Base-by-base conservation (phyloP, 2,329 filamentous ascomycete genomes). In the Penicillium thymicola region DNA sequence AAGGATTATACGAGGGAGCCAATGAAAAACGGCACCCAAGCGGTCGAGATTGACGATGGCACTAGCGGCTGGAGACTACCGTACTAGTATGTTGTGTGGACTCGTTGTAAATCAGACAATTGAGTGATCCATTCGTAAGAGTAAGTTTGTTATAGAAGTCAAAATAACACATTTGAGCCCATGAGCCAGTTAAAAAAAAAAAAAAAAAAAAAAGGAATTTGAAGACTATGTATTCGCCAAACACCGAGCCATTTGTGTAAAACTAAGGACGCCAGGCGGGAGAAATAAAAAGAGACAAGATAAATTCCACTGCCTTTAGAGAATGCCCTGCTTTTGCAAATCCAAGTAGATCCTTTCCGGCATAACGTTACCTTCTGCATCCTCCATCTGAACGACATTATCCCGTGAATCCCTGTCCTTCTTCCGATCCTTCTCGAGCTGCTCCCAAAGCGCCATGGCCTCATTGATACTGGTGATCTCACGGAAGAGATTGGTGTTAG, bases 331-430 rank as follows among this genome's bases (percentile, higher is more conserved):
- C 78, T 95, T 96, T 75, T 91, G 89, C 75, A 97, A 77, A 81
- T 99, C 94, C 64, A 92, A 87, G 74, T 97, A 99, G 53, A 99
- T 93, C 81, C 96, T 96, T 78, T 97, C 92, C 0, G 95, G 94
- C 94, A 99, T 99, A 55, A 99, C 94, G 69, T 99, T 97, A 45
- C 94, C 94, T 72, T 96, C 90, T 0, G 86, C 89, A 74, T 99
- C 94, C 80, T 99, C 94, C 94, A 99, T 99, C 80, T 99, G 92
- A 48, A 97, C 90, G 10, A 99, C 85, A 58, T 89, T 90, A 38
- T 93, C 91, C 43, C 89, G 88, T 60, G 88, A 86, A 0, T 88
- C 81, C 72, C 86, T 88, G 61, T 86, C 85, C 73, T 85, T 88
- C 81, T 89, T 91, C 75, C 89, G 88, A 64, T 96, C 92, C 55